A percentile compares a stretch with the other conserved stretches of the same genome.
phyloP scores from a whole-genome alignment of 176 grass and related monocot genomes.

The Oryza punctata region DNA sequence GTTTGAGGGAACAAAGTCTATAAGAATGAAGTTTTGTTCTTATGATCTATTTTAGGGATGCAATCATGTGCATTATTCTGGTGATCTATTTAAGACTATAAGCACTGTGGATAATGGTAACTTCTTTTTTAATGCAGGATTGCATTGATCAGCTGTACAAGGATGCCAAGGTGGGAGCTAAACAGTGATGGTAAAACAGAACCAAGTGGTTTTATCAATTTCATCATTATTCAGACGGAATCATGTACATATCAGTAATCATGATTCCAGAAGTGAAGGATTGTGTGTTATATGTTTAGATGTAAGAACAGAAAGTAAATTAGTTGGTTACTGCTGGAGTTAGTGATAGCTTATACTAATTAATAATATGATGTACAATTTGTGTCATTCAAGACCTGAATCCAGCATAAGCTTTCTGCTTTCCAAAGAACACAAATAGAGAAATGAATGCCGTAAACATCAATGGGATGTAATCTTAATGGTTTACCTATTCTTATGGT shows the following conservation, averaged over 20 bases:
- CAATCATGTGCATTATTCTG: background rate
- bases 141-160: conserved; percentile 58
- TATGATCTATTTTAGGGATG: background rate
- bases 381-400: background rate
- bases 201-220: background rate
- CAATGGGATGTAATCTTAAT: no score
- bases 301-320: conserved; percentile 14
- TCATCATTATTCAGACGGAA: conserved; percentile 25
- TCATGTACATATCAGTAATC: conserved; percentile 31
- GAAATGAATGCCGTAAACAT: background rate
- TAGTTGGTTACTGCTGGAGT: background rate
- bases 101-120: background rate
- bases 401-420: background rate
- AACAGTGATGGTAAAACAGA: conserved; percentile 11
- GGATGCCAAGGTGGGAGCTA: conserved; percentile 50
- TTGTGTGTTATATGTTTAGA: background rate
- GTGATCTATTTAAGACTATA: background rate
- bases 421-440: background rate
- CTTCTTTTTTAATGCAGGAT: conserved; percentile 35
- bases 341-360: background rate
- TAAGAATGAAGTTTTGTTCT: background rate
- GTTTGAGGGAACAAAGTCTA: conserved; percentile 29
- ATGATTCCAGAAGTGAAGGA: background rate
- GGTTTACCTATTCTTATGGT: background rate
- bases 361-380: background rate